Conservation (phyloP, 345 rosid genomes). For the Corymbia maculata region DNA sequence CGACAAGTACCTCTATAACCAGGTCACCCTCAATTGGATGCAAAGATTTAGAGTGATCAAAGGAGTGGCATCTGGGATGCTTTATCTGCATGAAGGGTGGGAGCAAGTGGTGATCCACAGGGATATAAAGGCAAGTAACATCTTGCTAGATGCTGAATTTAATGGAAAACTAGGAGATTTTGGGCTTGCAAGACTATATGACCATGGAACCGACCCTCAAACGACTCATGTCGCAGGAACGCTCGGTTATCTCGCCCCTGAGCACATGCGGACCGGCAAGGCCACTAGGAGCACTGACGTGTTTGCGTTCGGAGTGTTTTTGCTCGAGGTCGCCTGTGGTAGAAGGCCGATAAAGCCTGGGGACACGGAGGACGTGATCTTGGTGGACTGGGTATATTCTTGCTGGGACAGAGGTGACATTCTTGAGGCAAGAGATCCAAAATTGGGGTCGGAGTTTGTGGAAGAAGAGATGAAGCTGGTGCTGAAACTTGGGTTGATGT, state of each 20-base stretch:
- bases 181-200: slow-evolving; percentile 34
- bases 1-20: slow-evolving; percentile 20
- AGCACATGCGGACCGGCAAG: background rate
- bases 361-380: background rate
- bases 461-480: slow-evolving; percentile 29
- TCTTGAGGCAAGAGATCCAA: slow-evolving; percentile 24
- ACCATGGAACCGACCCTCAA: slow-evolving; percentile 25
- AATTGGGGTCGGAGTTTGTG: slow-evolving; percentile 7
- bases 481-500: slow-evolving; percentile 30
- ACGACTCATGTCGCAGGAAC: slow-evolving; percentile 36
- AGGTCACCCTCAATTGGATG: slow-evolving; percentile 14
- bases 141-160: slow-evolving; percentile 25
- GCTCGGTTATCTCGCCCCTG: slow-evolving; percentile 39
- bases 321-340: background rate
- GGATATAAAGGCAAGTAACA: slow-evolving; percentile 15
- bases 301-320: background rate
- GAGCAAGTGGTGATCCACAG: background rate
- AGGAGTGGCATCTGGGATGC: background rate
- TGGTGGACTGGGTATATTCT: background rate
- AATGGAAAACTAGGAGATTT: slow-evolving; percentile 39
- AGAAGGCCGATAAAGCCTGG: background rate
- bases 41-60: background rate
- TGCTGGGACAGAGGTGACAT: slow-evolving; percentile 20
- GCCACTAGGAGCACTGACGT: background rate
- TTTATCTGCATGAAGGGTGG: background rate